Conservation (phyloP, 495 filamentous ascomycete species). For the Lasiosphaeris hirsuta region DNA sequence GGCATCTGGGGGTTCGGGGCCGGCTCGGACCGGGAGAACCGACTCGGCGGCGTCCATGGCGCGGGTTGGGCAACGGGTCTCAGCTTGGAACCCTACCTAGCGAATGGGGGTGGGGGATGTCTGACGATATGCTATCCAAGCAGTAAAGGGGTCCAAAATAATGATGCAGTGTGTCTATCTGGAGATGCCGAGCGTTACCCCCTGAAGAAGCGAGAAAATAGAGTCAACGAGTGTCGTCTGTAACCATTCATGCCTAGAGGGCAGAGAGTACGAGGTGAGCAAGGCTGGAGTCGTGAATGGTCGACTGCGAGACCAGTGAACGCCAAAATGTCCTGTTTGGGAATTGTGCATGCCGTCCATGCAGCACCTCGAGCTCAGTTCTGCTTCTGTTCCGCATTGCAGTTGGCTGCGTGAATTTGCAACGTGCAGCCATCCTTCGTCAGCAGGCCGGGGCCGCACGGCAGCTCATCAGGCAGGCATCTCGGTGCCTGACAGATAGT, state of each 20-base stretch:
- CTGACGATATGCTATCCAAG: no score
- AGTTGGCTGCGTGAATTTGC: no score
- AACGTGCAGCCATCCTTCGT: no score
- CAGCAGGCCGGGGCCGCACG: no score
- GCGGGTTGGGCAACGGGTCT: no score
- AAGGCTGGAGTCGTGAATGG: not conserved
- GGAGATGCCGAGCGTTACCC: no score
- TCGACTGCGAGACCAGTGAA: not conserved
- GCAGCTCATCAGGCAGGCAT: not conserved
- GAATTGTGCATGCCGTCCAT: not conserved
- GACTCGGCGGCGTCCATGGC: no score
- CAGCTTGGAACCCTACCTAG: no score
- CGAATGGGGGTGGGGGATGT: no score
- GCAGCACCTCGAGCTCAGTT: not conserved
- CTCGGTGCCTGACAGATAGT: not conserved
- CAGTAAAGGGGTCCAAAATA: no score
- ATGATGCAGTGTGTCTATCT: no score
- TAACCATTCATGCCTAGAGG: slow-evolving; percentile 1
- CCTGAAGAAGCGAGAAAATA: not conserved
- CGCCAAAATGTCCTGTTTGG: not conserved
- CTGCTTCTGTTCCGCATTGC: no score
- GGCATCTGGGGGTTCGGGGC: not conserved
- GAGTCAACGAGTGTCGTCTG: not conserved
- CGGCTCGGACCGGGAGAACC: not conserved
- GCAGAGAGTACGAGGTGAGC: not conserved